These are phyloP conservation scores for Musa beccarii DNA, from an alignment of 176 grass and related monocot species.

Conservation along the genomic window DNA sequence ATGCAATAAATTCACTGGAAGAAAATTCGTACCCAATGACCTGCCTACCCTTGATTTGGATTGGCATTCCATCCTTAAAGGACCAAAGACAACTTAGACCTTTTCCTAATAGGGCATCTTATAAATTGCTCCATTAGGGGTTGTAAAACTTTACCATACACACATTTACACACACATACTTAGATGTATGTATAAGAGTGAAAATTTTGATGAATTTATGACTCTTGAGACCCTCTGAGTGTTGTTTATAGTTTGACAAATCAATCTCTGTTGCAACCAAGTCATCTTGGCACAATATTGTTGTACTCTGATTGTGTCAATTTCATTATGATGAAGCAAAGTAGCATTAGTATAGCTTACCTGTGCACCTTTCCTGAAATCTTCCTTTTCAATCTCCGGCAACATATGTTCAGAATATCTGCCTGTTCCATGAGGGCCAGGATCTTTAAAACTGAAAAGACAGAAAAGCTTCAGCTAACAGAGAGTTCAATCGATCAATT, in stretches of 20 bases:
- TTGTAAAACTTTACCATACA: too few species aligned
- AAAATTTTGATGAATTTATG: neutral
- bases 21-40: neutral
- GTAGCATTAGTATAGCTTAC: slow-evolving; percentile 27
- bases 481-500: neutral
- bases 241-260: neutral
- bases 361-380: slow-evolving; percentile 99
- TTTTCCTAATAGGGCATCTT: neutral
- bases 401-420: slow-evolving; percentile 75
- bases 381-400: slow-evolving; percentile 66
- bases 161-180: too few species aligned
- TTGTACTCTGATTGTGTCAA: neutral
- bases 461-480: neutral
- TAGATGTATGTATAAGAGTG: neutral
- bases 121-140: too few species aligned
- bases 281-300: too few species aligned
- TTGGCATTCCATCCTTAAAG: neutral
- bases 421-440: slow-evolving; percentile 90
- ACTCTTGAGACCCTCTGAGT: neutral
- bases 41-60: neutral
- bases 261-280: too few species aligned
- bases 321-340: slow-evolving; percentile 18
- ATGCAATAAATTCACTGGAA: too few species aligned
- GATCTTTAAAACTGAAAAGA: slow-evolving; percentile 77
- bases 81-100: neutral